Evolutionary conservation across 2,329 filamentous ascomycete species (phyloP).

Genomic region (Karstenula rhodostoma): DNA sequence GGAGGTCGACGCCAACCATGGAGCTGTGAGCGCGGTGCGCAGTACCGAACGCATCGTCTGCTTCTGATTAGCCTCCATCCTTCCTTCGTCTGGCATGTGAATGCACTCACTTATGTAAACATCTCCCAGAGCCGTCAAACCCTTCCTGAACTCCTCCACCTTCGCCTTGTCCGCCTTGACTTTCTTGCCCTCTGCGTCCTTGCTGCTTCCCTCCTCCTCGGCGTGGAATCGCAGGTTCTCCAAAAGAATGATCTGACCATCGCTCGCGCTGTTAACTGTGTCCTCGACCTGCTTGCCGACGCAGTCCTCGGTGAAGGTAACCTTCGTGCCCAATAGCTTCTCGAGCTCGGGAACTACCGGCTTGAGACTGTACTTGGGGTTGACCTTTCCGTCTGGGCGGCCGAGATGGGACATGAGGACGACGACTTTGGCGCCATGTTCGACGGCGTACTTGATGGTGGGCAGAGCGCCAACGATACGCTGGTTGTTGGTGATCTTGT

Average conservation of each 20-base stretch:
- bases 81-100: not conserved
- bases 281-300: conserved; percentile 91
- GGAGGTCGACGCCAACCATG: conserved; percentile 96
- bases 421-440: conserved; percentile 89
- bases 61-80: conserved; percentile 30
- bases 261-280: conserved; percentile 81
- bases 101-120: conserved; percentile 85
- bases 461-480: conserved; percentile 95
- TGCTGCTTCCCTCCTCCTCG: conserved; percentile 96
- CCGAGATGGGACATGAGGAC: conserved; percentile 98
- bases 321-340: conserved; percentile 84
- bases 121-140: conserved; percentile 91
- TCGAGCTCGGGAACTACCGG: conserved; percentile 91
- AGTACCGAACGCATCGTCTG: conserved; percentile 97
- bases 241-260: conserved; percentile 85
- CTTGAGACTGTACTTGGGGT: conserved; percentile 93
- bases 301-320: conserved; percentile 88
- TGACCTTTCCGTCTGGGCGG: conserved; percentile 87
- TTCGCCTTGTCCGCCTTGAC: conserved; percentile 94
- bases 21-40: conserved; percentile 98
- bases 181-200: conserved; percentile 95
- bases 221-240: conserved; percentile 99
- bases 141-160: conserved; percentile 93
- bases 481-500: conserved; percentile 98
- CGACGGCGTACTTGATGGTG: conserved; percentile 93